Conservation (phyloP, 805 yeast species). For the Ogataea siamensis region DNA sequence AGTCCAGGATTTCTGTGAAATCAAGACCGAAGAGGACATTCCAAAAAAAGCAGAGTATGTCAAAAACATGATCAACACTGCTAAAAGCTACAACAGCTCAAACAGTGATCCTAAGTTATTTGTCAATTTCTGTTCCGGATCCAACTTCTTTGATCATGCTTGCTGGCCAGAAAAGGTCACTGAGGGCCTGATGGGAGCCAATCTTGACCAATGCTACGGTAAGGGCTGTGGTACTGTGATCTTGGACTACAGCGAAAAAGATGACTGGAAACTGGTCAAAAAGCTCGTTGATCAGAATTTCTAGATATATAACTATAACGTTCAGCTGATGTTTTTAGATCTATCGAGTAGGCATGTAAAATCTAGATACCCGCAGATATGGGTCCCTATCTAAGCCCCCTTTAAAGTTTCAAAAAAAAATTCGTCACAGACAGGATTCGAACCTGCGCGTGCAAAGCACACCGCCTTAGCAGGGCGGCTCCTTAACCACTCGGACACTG, state of each 20-base stretch:
- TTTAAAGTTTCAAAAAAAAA: no score
- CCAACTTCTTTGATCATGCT: slow-evolving; percentile 64
- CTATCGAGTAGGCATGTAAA: no score
- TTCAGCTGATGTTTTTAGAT: no score
- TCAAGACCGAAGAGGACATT: slow-evolving; percentile 50
- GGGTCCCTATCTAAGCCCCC: no score
- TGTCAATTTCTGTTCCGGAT: slow-evolving; percentile 70
- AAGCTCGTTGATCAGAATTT: slow-evolving; percentile 52
- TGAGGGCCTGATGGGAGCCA: slow-evolving; percentile 43
- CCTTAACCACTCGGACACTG: slow-evolving; percentile 77
- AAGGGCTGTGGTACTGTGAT: slow-evolving; percentile 64
- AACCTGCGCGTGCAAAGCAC: slow-evolving; percentile 97
- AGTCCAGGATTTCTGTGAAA: slow-evolving; percentile 76
- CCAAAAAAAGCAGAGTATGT: slow-evolving; percentile 56
- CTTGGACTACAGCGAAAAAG: slow-evolving; percentile 62
- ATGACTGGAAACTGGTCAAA: slow-evolving; percentile 57
- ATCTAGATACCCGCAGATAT: no score
- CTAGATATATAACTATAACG: slow-evolving; percentile 12
- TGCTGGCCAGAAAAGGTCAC: slow-evolving; percentile 78
- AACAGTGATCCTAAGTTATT: slow-evolving; percentile 53
- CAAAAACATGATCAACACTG: slow-evolving; percentile 51
- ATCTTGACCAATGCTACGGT: slow-evolving; percentile 46
- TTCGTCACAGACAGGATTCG: slow-evolving; percentile 99
- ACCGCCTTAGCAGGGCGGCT: slow-evolving; percentile 83
- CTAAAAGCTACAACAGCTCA: slow-evolving; percentile 47